Evolutionary conservation across 208 protist species (phyloP), one percentile per base, ranked within the genome.

Genomic region (Wallacemonas sp.): DNA sequence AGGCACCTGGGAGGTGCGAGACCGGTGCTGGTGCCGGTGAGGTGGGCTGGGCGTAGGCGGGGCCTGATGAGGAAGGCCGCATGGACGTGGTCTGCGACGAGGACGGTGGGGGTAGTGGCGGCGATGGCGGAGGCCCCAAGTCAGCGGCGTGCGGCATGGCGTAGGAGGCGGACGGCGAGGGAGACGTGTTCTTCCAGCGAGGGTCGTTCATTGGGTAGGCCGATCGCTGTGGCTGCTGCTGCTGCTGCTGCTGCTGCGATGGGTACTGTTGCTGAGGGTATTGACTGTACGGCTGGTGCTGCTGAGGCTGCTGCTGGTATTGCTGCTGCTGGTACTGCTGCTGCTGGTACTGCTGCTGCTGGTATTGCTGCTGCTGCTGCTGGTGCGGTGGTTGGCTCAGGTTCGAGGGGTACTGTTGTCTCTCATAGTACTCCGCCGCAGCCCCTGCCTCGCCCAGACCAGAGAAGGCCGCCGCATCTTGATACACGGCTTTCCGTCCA

Each of bases 321-420:
- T 25, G 44, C n/a, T 57, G 50, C 50, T 57, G 25, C 16, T 57
- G 25, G 7, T 57, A 22, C 18, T 57, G 26, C 44, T n/a, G n/a
- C n/a, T n/a, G n/a, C n/a, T n/a, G n/a, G n/a, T n/a, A n/a, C n/a
- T n/a, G n/a, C n/a, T n/a, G n/a, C n/a, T n/a, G n/a, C n/a, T n/a
- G n/a, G n/a, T n/a, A n/a, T n/a, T n/a, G n/a, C n/a, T n/a, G n/a
- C n/a, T n/a, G n/a, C n/a, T n/a, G n/a, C n/a, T n/a, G n/a, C n/a
- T n/a, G n/a, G n/a, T n/a, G n/a, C n/a, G n/a, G n/a, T n/a, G n/a
- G n/a, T n/a, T n/a, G n/a, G n/a, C n/a, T n/a, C n/a, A n/a, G n/a
- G n/a, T n/a, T n/a, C n/a, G n/a, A n/a, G n/a, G n/a, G n/a, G n/a
- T n/a, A n/a, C n/a, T n/a, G n/a, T n/a, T n/a, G n/a, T n/a, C n/a